Evolutionary conservation across 192 early-diverging fungal genomes (phyloP).

Genomic region (Backusella parvicylindrica): DNA sequence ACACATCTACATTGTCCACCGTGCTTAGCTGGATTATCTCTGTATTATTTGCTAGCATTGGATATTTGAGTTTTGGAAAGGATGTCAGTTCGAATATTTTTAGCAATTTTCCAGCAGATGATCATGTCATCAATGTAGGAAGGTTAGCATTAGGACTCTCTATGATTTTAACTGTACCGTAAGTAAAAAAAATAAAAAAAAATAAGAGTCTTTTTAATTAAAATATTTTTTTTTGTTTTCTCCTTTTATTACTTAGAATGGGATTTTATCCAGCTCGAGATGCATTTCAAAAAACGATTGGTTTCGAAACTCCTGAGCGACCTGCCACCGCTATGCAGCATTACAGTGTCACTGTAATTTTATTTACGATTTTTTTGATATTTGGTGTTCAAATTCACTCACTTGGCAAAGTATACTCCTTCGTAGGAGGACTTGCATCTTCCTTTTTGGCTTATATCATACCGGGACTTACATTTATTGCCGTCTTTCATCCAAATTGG

Average conservation of each 20-base stretch:
- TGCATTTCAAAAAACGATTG: conserved; percentile 42
- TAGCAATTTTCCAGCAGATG: conserved; percentile 59
- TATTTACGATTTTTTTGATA: conserved; percentile 35
- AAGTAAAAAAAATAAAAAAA: conserved; percentile 14
- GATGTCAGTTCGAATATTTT: conserved; percentile 61
- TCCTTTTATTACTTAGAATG: conserved; percentile 25
- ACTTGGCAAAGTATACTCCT: conserved; percentile 44
- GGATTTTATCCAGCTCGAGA: conserved; percentile 47
- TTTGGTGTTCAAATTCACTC: conserved; percentile 36
- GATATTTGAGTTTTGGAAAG: conserved; percentile 59
- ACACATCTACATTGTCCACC: conserved; percentile 45
- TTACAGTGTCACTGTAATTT: conserved; percentile 33
- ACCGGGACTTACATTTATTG: conserved; percentile 38
- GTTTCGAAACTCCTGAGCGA: conserved; percentile 33
- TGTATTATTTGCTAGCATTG: conserved; percentile 55
- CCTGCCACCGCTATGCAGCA: conserved; percentile 35
- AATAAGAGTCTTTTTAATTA: neutral
- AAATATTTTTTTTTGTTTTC: neutral
- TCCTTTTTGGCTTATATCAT: conserved; percentile 50
- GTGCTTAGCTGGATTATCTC: conserved; percentile 48
- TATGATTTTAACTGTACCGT: conserved; percentile 56
- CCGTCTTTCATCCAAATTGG: conserved; percentile 32
- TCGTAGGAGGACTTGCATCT: conserved; percentile 47
- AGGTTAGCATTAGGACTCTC: conserved; percentile 57
- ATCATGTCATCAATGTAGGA: conserved; percentile 55